These are phyloP conservation scores for Ilex aquifolium DNA, from an alignment of 257 asterid genomes.

Conservation along the genomic window DNA sequence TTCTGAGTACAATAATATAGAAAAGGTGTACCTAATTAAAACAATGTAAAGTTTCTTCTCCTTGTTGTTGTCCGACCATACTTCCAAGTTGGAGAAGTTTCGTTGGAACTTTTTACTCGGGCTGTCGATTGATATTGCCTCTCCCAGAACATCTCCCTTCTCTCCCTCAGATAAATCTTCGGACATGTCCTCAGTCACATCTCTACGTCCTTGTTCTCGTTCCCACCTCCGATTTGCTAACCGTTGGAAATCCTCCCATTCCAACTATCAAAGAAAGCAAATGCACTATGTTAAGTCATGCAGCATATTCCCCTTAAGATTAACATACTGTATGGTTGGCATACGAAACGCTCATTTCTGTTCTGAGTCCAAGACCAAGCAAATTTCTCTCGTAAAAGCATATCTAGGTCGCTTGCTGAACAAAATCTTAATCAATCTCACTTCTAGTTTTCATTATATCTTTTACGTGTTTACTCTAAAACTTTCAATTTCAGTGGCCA, in stretches of 20 bases:
- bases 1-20: too few relatives aligned
- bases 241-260: slow-evolving; percentile 55
- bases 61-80: slow-evolving; percentile 54
- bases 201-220: slow-evolving; percentile 70
- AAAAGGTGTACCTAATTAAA: slow-evolving; percentile 47
- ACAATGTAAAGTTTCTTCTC: slow-evolving; percentile 70
- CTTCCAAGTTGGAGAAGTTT: slow-evolving; percentile 50
- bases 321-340: too few relatives aligned
- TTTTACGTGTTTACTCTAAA: too few relatives aligned
- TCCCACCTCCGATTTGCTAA: slow-evolving; percentile 52
- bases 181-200: slow-evolving; percentile 71
- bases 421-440: too few relatives aligned
- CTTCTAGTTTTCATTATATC: too few relatives aligned
- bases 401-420: too few relatives aligned
- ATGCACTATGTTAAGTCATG: not conserved
- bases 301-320: too few relatives aligned
- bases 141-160: slow-evolving; percentile 54
- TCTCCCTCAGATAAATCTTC: slow-evolving; percentile 87
- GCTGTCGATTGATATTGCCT: slow-evolving; percentile 42
- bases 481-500: too few relatives aligned
- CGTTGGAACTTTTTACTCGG: slow-evolving; percentile 42
- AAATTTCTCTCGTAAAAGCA: too few relatives aligned
- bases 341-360: too few relatives aligned
- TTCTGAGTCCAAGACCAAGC: too few relatives aligned
- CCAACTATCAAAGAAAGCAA: slow-evolving; percentile 37